Percentiles rank a stretch among this genome's conserved stretches.
phyloP scores from a whole-genome alignment of 352 stramenopile genomes.

The Phytopythium chamaehyphon region DNA sequence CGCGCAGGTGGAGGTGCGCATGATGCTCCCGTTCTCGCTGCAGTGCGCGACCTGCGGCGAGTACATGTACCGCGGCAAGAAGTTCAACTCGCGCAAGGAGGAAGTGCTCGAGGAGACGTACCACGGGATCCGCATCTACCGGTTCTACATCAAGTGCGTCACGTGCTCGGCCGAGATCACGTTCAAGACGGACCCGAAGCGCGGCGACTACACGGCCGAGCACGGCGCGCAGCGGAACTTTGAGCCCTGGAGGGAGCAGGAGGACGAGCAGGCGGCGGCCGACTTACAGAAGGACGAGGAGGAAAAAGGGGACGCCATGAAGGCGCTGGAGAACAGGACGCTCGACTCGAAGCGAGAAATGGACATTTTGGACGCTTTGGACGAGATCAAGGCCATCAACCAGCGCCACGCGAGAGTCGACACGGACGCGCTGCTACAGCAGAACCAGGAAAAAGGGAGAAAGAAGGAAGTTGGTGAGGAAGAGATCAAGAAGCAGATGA shows the following conservation, averaged over 20 bases:
- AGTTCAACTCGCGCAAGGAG: slow-evolving; percentile 99
- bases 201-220: slow-evolving; percentile 97
- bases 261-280: slow-evolving; percentile 61
- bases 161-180: slow-evolving; percentile 94
- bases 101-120: slow-evolving; percentile 95
- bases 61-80: slow-evolving; percentile 99
- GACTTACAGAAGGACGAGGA: slow-evolving; percentile 88
- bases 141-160: slow-evolving; percentile 98
- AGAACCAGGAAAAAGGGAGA: slow-evolving; percentile 31
- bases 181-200: slow-evolving; percentile 98
- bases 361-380: slow-evolving; percentile 97
- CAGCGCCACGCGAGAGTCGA: slow-evolving; percentile 91
- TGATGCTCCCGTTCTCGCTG: slow-evolving; percentile 99
- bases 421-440: slow-evolving; percentile 69
- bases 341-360: slow-evolving; percentile 98
- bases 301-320: slow-evolving; percentile 96
- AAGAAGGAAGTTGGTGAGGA: slow-evolving; percentile 47
- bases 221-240: slow-evolving; percentile 96
- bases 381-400: slow-evolving; percentile 99
- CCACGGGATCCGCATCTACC: slow-evolving; percentile 94
- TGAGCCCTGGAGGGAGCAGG: slow-evolving; percentile 93
- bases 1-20: slow-evolving; percentile 95
- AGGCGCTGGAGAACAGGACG: slow-evolving; percentile 97
- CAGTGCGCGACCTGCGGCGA: slow-evolving; percentile 96
- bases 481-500: slow-evolving; percentile 36